Conservation (phyloP, 129 eudicot species). For the Artemisia annua region DNA sequence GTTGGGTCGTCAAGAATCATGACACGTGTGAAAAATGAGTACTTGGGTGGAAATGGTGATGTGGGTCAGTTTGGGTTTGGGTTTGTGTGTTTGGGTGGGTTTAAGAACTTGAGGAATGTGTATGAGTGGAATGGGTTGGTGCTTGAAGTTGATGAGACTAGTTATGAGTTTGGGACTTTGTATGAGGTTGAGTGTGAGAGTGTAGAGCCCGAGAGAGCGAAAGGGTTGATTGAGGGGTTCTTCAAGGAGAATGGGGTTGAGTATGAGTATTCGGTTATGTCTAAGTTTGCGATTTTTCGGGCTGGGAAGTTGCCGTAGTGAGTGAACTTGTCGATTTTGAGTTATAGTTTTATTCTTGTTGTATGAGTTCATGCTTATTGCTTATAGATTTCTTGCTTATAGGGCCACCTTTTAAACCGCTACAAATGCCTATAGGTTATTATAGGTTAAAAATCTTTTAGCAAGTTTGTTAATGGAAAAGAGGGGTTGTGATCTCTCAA, state of each 20-base stretch:
- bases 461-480: too few relatives aligned
- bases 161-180: constrained; percentile 72
- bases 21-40: constrained; percentile 70
- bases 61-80: constrained; percentile 80
- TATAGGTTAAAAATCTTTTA: too few relatives aligned
- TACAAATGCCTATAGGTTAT: too few relatives aligned
- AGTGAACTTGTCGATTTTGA: constrained; percentile 28
- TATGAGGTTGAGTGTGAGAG: constrained; percentile 97
- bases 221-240: constrained; percentile 62
- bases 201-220: constrained; percentile 77
- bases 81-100: too few relatives aligned
- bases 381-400: constrained; percentile 2
- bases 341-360: constrained; percentile 4
- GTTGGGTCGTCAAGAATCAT: constrained; percentile 52
- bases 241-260: constrained; percentile 69
- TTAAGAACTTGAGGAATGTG: too few relatives aligned
- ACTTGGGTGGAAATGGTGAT: constrained; percentile 26
- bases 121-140: constrained; percentile 84
- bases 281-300: constrained; percentile 87
- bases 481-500: too few relatives aligned
- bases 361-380: neutral
- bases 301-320: constrained; percentile 72
- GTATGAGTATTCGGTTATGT: constrained; percentile 54
- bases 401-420: too few relatives aligned
- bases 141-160: constrained; percentile 79